Evolutionary conservation across 2,329 filamentous ascomycete genomes (phyloP).

Genomic region (Metarhizium robertsii): DNA sequence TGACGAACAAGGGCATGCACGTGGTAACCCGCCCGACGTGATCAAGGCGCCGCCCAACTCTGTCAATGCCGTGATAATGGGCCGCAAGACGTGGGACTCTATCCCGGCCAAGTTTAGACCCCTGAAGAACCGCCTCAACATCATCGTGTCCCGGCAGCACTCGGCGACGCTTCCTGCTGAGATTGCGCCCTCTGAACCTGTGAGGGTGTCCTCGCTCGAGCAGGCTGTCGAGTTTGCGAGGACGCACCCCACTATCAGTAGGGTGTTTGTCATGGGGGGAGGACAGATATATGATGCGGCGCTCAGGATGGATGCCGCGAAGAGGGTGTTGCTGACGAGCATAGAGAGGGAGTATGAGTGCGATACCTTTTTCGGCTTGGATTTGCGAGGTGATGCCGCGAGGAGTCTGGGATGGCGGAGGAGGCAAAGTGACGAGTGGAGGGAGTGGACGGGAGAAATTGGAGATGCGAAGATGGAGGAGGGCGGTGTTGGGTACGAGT

Average conservation of each 20-base stretch:
- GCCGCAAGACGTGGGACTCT: slow-evolving; percentile 91
- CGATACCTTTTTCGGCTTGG: slow-evolving; percentile 64
- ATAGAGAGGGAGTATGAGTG: slow-evolving; percentile 63
- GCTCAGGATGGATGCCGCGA: slow-evolving; percentile 47
- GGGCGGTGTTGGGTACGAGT: slow-evolving; percentile 56
- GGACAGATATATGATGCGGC: slow-evolving; percentile 74
- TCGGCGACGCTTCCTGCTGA: slow-evolving; percentile 2
- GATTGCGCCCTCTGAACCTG: slow-evolving; percentile 27
- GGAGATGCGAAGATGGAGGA: slow-evolving; percentile 47
- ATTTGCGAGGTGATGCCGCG: slow-evolving; percentile 31
- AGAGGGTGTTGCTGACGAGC: slow-evolving; percentile 59
- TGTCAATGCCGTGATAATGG: slow-evolving; percentile 84
- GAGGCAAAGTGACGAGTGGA: slow-evolving; percentile 41
- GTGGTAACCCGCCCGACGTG: no score
- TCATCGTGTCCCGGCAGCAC: slow-evolving; percentile 61
- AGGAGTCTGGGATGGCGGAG: slow-evolving; percentile 43
- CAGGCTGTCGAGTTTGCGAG: slow-evolving; percentile 43
- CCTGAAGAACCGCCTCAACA: slow-evolving; percentile 69
- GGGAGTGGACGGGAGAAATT: slow-evolving; percentile 55
- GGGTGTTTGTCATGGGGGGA: slow-evolving; percentile 83
- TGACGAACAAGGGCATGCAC: no score
- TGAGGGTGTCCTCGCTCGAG: slow-evolving; percentile 51
- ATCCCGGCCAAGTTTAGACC: slow-evolving; percentile 75
- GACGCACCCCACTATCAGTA: slow-evolving; percentile 33
- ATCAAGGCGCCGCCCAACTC: slow-evolving; percentile 22